Percentiles rank a stretch among this genome's conserved stretches.
Evolutionary conservation across 1,284 basidiomycete genomes (phyloP).

Genomic region (Boletus mariae): DNA sequence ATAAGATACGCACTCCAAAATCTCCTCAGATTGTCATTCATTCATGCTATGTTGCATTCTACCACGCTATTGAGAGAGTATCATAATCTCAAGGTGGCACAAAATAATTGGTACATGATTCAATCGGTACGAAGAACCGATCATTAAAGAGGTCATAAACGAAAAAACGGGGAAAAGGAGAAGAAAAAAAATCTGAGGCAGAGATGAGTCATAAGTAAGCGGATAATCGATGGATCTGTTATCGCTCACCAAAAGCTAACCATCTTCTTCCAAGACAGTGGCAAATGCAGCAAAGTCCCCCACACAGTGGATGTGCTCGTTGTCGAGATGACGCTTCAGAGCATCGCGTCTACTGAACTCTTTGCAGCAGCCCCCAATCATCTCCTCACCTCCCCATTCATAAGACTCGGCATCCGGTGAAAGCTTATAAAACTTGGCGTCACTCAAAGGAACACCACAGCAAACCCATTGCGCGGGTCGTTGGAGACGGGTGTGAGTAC

Average conservation of each 20-base stretch:
- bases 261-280: constrained; percentile 25
- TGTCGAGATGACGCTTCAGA: constrained; percentile 51
- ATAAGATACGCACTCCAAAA: neutral
- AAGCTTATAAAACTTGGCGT: constrained; percentile 32
- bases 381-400: constrained; percentile 31
- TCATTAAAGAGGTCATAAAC: constrained; percentile 5
- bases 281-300: constrained; percentile 33
- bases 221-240: neutral
- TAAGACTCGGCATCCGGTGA: constrained; percentile 30
- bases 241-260: constrained; percentile 14
- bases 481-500: constrained; percentile 42
- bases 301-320: constrained; percentile 39
- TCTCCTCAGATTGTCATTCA: too few species aligned
- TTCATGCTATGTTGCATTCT: constrained; percentile 14
- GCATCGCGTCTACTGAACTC: constrained; percentile 56
- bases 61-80: constrained; percentile 1
- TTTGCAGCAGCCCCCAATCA: constrained; percentile 49
- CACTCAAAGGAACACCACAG: constrained; percentile 40
- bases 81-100: too few species aligned
- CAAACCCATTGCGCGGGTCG: constrained; percentile 34
- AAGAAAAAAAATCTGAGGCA: constrained; percentile 4
- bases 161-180: neutral
- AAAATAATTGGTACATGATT: too few species aligned
- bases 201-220: constrained; percentile 1
- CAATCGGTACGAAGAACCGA: neutral